Base-by-base conservation (phyloP, 2,329 filamentous ascomycete species). In the Taxawa tesnikishii region DNA sequence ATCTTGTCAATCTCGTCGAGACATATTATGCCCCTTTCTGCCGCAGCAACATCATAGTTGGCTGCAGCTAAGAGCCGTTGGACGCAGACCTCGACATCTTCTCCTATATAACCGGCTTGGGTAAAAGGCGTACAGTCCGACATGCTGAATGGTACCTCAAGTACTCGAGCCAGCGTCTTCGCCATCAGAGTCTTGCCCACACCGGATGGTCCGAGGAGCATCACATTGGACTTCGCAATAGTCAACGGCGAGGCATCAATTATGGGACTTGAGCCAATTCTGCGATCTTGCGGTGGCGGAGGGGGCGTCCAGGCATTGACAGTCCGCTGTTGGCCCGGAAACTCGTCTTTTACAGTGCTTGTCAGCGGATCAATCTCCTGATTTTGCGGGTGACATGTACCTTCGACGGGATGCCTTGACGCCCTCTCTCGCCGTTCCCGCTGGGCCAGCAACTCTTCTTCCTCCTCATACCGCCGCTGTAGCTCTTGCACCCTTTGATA, bases 1-100 rank as follows among this genome's bases (percentile, higher is more conserved):
- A 96, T 87, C 60, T 98, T 98, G 63, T 98, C 90, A 34, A 98
- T 84, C 59, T 98, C 90, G 46, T 98, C 90, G 13, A 98, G 67
- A 34, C 93, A 90, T 28, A 98, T 84, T 34, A 98, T 96, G 4
- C 90, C 90, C 32, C 83, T 74, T 52, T 98, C 88, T 6, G 85
- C 79, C 33, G 79, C 75, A 37, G 76, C 75, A 16, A 90, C 73
- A 44, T 93, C 82, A 55, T 93, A 93, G 53, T 92, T 88, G 6
- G 88, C 77, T 37, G 92, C 85, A 34, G 92, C 82, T 7, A 98
- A 67, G 15, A 98, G 67, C 27, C 90, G 72, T 49, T 94, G 84
- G 25, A 98, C 84, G 46, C 88, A 94, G 1, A 83, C 79, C 52
- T 98, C 90, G n/a, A 88, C 88, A 51, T 98, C 90, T 51, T 96